Percentiles rank a stretch among this genome's conserved stretches.
Evolutionary conservation across 345 rosid species (phyloP).

Genomic region (Cardamine chenopodiifolia): DNA sequence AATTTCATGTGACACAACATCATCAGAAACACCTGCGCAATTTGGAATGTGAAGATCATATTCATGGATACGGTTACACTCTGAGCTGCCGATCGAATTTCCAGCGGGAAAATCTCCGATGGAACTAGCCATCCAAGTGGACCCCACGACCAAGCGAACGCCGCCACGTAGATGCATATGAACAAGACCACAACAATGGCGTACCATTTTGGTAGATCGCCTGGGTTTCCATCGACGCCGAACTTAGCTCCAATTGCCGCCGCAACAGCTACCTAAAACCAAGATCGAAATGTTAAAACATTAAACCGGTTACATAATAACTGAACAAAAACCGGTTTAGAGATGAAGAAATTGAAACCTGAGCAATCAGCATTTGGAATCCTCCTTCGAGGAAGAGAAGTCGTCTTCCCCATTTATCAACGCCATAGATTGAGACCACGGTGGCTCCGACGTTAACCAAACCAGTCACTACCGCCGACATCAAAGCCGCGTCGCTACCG

Average conservation of each 20-base stretch:
- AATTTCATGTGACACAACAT: slow-evolving; percentile 90
- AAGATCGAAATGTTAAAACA: neutral
- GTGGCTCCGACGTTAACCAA: slow-evolving; percentile 69
- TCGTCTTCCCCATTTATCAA: slow-evolving; percentile 89
- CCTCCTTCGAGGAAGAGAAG: slow-evolving; percentile 86
- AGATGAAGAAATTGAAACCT: slow-evolving; percentile 48
- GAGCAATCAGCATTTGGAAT: slow-evolving; percentile 78
- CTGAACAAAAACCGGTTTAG: neutral
- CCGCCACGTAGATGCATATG: slow-evolving; percentile 80
- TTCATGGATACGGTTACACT: slow-evolving; percentile 84
- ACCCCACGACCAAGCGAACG: slow-evolving; percentile 98
- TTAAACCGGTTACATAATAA: neutral
- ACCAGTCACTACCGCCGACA: slow-evolving; percentile 86
- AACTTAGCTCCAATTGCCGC: slow-evolving; percentile 84
- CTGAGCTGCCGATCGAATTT: slow-evolving; percentile 89
- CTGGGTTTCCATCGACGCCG: slow-evolving; percentile 66
- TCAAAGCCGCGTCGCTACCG: slow-evolving; percentile 61
- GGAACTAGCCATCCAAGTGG: slow-evolving; percentile 96
- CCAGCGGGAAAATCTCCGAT: slow-evolving; percentile 87
- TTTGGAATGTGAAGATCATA: slow-evolving; percentile 79
- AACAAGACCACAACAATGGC: slow-evolving; percentile 79
- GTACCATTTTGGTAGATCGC: slow-evolving; percentile 76
- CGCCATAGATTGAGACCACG: slow-evolving; percentile 70
- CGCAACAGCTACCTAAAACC: slow-evolving; percentile 46
- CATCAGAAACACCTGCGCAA: slow-evolving; percentile 73